Percentiles rank a stretch among this genome's conserved stretches.
phyloP scores from a whole-genome alignment of 768 basidiomycete species.

The Trametes cinnabarina region DNA sequence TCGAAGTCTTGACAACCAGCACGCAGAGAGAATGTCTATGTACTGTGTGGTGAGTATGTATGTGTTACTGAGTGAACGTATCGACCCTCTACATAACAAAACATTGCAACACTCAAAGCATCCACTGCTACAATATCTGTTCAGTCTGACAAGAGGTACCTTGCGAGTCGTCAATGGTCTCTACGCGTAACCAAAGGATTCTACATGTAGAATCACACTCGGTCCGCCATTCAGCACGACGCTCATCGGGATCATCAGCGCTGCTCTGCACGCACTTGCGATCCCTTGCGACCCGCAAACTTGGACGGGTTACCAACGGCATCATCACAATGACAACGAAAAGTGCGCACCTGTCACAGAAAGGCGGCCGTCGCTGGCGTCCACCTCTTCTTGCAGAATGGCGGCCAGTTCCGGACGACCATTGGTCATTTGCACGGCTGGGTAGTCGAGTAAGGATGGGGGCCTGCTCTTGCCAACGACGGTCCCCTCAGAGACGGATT shows the following conservation, averaged over 20 bases:
- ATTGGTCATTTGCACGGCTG: slow-evolving; percentile 28
- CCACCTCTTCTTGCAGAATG: slow-evolving; percentile 39
- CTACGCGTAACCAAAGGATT: slow-evolving; percentile 42
- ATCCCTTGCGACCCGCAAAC: slow-evolving; percentile 50
- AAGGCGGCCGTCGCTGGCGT: slow-evolving; percentile 36
- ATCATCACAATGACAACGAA: background rate
- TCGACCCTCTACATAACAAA: too few relatives aligned
- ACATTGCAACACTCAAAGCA: background rate
- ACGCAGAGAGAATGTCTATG: too few relatives aligned
- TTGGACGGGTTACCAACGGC: slow-evolving; percentile 18
- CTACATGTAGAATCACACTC: slow-evolving; percentile 45
- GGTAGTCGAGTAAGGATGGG: slow-evolving; percentile 23
- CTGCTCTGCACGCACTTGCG: slow-evolving; percentile 37
- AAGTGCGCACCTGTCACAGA: slow-evolving; percentile 47
- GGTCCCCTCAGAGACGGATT: background rate
- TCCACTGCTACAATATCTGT: slow-evolving; percentile 9
- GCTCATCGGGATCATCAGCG: slow-evolving; percentile 38
- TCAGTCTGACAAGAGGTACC: too few relatives aligned
- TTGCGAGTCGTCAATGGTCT: too few relatives aligned
- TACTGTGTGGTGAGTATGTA: too few relatives aligned
- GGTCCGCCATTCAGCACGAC: slow-evolving; percentile 43
- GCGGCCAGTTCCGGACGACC: slow-evolving; percentile 45
- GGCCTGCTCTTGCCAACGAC: slow-evolving; percentile 17
- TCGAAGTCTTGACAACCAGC: too few relatives aligned
- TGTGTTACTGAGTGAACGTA: too few relatives aligned